Conservation (phyloP, 2,329 filamentous ascomycete species). For the Ophiocordyceps australis region DNA sequence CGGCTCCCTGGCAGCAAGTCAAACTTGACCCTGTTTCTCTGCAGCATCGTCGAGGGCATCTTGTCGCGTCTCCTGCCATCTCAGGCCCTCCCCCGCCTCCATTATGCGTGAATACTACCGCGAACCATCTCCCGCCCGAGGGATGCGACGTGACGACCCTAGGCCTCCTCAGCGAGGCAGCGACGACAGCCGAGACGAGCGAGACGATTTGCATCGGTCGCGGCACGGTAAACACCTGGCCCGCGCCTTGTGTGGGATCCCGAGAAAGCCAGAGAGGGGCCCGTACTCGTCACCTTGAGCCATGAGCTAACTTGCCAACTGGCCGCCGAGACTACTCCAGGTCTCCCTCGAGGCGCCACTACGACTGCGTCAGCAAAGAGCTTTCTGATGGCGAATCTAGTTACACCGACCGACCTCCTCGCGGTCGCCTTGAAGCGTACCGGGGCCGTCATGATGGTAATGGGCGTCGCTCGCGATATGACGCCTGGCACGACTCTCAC, state of each 20-base stretch:
- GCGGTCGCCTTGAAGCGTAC: too few relatives aligned
- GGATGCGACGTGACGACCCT: constrained; percentile 5
- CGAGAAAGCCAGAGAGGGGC: constrained; percentile 3
- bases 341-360: constrained; percentile 21
- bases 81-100: too few relatives aligned
- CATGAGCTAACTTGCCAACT: constrained; percentile 27
- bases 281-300: constrained; percentile 15
- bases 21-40: too few relatives aligned
- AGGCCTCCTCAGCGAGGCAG: constrained; percentile 3
- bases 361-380: too few relatives aligned
- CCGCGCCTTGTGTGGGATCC: constrained; percentile 11
- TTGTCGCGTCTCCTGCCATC: too few relatives aligned
- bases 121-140: constrained; percentile 12
- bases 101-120: constrained; percentile 26
- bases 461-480: constrained; percentile 9
- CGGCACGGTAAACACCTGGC: constrained; percentile 29
- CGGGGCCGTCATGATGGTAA: constrained; percentile 10
- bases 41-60: too few relatives aligned
- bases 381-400: too few relatives aligned
- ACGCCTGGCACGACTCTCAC: constrained; percentile 11
- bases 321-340: constrained; percentile 23
- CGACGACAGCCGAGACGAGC: constrained; percentile 11
- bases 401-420: too few relatives aligned
- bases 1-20: too few relatives aligned
- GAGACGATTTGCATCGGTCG: constrained; percentile 24